Conservation (phyloP, 306 rosid species). For the Trifolium dubium region DNA sequence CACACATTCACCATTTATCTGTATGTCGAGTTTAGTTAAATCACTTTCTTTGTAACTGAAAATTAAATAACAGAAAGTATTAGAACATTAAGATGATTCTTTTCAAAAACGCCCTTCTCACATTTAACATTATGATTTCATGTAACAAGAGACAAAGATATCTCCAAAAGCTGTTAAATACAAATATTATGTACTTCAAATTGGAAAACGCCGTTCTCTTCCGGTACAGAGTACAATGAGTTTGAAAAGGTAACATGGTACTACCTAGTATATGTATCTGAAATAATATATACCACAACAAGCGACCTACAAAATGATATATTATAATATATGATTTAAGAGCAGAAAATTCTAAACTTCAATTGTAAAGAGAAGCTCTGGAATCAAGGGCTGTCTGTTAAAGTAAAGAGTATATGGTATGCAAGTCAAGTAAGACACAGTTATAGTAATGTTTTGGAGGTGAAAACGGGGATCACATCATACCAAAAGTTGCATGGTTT, state of each 20-base stretch:
- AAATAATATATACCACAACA: not conserved
- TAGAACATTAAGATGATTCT: not conserved
- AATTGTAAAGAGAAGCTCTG: not conserved
- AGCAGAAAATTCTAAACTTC: constrained; percentile 7
- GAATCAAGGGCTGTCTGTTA: not conserved
- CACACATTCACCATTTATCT: constrained; percentile 79
- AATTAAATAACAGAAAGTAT: constrained; percentile 39
- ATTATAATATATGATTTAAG: not conserved
- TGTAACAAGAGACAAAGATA: constrained; percentile 21
- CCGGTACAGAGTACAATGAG: constrained; percentile 11
- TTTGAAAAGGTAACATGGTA: not conserved
- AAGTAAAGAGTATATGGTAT: constrained; percentile 5
- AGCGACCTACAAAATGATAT: not conserved
- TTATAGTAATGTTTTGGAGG: constrained; percentile 14
- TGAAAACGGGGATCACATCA: not conserved
- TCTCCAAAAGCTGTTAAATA: not conserved
- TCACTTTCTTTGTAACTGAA: constrained; percentile 78
- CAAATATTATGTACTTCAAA: not conserved
- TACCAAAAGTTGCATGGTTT: too few species aligned
- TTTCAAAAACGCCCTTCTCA: constrained; percentile 33
- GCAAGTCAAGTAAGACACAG: constrained; percentile 13
- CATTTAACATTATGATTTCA: not conserved
- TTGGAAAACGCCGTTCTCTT: not conserved
- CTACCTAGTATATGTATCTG: not conserved
- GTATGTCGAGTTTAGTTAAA: constrained; percentile 82